Base-by-base conservation (phyloP, 768 basidiomycete species). In the Amanita rimosa region DNA sequence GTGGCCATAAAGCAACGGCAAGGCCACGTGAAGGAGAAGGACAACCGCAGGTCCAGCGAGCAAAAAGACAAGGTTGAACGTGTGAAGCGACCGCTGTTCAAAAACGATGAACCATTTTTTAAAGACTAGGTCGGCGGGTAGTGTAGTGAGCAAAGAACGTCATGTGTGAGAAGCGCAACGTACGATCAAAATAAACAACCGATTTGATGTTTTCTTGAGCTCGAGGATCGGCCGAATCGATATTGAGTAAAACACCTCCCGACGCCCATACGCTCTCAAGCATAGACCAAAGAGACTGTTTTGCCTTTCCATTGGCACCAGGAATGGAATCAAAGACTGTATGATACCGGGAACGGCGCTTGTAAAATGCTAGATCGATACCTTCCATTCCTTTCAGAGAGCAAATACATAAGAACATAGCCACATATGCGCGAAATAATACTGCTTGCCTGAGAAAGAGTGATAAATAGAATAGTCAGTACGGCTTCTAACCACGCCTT, bases 291-390 rank as follows among this genome's bases (percentile, higher is more conserved):
- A 92, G 64, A 6, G 82, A 66, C 31, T 58, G 55, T 31, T 61
- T 67, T 50, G 66, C 71, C 10, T 72, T 68, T 0, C 80, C 81
- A 2, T 67, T 59, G 26, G 72, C 79, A 44, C 74, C 75, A 6
- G 81, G 68, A 38, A 89, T 70, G 1, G 78, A 72, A 57, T 91
- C 88, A 36, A 76, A 76, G 57, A 73, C 74, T 0, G 88, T 90
- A 60, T 92, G 89, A 54, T 91, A 91, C 52, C 71, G 73, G 52
- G 82, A 80, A 37, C 88, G 71, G 1, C 78, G 78, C 51, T 71
- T 74, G 62, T 89, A 91, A 58, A 89, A 91, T 0, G 88, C 84
- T 27, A 90, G 64, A 55, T 91, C 88, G 4, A 88, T 68, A 3
- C 88, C 88, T 39, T 77, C 63, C 74, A 88, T 73, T 0, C 74